These are phyloP conservation scores for Pleoardoris graminearum DNA, from an alignment of 2,329 filamentous ascomycete genomes.

Conservation along the genomic window DNA sequence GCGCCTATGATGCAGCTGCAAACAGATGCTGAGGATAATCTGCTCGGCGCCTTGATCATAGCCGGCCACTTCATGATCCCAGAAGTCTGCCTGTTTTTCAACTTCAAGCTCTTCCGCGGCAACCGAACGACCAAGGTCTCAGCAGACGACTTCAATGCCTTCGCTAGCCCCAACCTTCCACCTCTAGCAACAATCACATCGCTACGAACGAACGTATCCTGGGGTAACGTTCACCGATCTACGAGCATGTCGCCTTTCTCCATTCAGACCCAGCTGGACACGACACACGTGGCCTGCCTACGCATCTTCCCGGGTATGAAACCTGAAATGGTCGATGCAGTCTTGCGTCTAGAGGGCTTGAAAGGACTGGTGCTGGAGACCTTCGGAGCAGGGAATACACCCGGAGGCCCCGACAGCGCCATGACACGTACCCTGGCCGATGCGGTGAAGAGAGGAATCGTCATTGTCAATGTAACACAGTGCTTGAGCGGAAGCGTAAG, in stretches of 20 bases:
- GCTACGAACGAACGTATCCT: conserved; percentile 78
- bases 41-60: conserved; percentile 84
- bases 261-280: conserved; percentile 76
- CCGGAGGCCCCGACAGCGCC: conserved; percentile 76
- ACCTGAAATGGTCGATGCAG: conserved; percentile 88
- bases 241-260: conserved; percentile 74
- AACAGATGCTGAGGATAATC: conserved; percentile 88
- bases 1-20: conserved; percentile 89
- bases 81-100: conserved; percentile 92
- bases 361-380: conserved; percentile 86
- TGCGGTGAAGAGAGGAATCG: conserved; percentile 77
- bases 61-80: conserved; percentile 92
- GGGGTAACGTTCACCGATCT: conserved; percentile 75
- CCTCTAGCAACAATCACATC: conserved; percentile 82
- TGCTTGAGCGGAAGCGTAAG: conserved; percentile 62
- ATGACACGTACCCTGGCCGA: conserved; percentile 76
- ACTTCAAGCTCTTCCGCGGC: conserved; percentile 85
- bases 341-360: conserved; percentile 74
- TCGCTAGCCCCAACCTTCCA: conserved; percentile 82
- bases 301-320: conserved; percentile 91
- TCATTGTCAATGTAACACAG: conserved; percentile 90
- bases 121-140: conserved; percentile 89
- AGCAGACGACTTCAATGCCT: conserved; percentile 82
- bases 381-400: conserved; percentile 90
- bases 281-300: conserved; percentile 84